Percentiles rank a stretch among this genome's conserved stretches.
Conservation (phyloP, 2,329 filamentous ascomycete species). For the Fonsecaea pedrosoi region DNA sequence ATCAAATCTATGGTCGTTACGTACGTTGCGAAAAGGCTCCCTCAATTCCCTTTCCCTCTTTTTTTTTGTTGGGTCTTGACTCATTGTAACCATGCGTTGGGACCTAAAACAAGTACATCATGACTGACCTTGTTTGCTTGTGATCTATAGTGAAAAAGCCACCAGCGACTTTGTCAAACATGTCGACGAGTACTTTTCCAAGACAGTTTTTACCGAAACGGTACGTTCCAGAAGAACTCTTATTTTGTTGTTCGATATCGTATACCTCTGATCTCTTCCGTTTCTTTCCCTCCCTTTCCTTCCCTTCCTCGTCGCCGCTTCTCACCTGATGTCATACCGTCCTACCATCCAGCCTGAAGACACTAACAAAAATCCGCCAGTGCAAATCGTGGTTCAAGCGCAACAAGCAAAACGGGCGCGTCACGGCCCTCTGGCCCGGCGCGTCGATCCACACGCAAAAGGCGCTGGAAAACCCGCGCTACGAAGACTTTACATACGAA, state of each 20-base stretch:
- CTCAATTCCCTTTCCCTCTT: neutral
- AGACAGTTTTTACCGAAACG: constrained; percentile 16
- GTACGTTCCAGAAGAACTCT: neutral
- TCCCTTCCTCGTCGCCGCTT: neutral
- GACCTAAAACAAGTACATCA: neutral
- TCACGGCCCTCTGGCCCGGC: neutral
- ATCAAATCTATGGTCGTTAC: constrained; percentile 22
- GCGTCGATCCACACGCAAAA: neutral
- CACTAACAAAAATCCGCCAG: neutral
- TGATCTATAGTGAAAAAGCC: neutral
- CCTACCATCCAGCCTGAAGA: neutral
- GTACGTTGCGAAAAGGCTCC: constrained; percentile 5
- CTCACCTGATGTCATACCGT: neutral
- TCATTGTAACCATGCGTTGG: neutral
- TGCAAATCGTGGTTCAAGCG: constrained; percentile 11
- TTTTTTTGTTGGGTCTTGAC: too few relatives aligned
- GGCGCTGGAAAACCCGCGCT: constrained; percentile 1
- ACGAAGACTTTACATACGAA: constrained; percentile 2
- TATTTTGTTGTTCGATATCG: neutral
- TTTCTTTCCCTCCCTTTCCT: neutral
- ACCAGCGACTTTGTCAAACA: constrained; percentile 12
- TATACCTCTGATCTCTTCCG: neutral
- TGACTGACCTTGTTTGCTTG: neutral
- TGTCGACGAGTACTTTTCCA: constrained; percentile 21
- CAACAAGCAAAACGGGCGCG: constrained; percentile 4